phyloP scores from a whole-genome alignment of 352 stramenopile species.

The Phytophthora foliorum region DNA sequence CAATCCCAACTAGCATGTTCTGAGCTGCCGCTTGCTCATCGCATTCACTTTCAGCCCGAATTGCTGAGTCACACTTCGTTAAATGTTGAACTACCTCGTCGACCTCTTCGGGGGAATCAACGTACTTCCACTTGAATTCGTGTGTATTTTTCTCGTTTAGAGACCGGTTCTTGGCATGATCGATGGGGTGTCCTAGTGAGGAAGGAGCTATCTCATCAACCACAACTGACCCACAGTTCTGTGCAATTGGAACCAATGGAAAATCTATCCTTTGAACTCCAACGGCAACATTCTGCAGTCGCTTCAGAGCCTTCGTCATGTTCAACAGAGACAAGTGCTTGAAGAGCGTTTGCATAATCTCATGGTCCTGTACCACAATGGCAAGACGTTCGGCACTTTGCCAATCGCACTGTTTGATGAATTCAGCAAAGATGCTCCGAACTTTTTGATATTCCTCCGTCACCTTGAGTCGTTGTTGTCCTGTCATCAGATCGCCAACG shows the following conservation, averaged over 20 bases:
- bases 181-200: conserved; percentile 19
- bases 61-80: conserved; percentile 6
- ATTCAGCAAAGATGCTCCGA: conserved; percentile 29
- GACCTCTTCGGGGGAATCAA: conserved; percentile 36
- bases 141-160: conserved; percentile 3
- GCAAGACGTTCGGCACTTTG: conserved; percentile 55
- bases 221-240: background rate
- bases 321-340: conserved; percentile 42
- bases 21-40: conserved; percentile 16
- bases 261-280: background rate
- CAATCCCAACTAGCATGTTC: conserved; percentile 57
- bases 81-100: conserved; percentile 37
- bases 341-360: conserved; percentile 43
- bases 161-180: conserved; percentile 43
- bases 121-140: conserved; percentile 45
- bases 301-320: conserved; percentile 69
- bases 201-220: background rate
- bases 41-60: background rate
- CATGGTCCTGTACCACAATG: conserved; percentile 24
- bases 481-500: conserved; percentile 11
- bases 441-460: conserved; percentile 19
- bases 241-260: background rate
- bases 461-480: background rate
- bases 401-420: conserved; percentile 59
- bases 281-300: conserved; percentile 43